Conservation (phyloP, 495 filamentous ascomycete genomes). For the Evansstolkia leycettana region DNA sequence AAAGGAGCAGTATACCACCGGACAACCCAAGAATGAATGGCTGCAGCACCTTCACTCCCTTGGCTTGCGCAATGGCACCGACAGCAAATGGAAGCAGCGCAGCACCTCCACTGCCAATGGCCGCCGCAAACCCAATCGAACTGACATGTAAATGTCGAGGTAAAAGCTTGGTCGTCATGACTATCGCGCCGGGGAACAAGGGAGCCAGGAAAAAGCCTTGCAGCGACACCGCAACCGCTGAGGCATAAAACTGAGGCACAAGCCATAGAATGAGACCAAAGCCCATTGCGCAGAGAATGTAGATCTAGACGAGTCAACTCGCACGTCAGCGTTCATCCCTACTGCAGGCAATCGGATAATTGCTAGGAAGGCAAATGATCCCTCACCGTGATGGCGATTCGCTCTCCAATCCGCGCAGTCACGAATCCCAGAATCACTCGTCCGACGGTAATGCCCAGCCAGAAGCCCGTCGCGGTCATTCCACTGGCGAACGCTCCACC, state of each 20-base stretch:
- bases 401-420: conserved; percentile 49
- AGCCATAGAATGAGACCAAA: conserved; percentile 53
- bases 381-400: conserved; percentile 40
- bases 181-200: conserved; percentile 61
- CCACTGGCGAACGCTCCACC: conserved; percentile 43
- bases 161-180: conserved; percentile 71
- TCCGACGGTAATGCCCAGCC: conserved; percentile 53
- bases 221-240: conserved; percentile 53
- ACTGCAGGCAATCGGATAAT: too few species aligned
- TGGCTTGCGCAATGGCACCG: conserved; percentile 69
- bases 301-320: conserved; percentile 28
- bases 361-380: too few species aligned
- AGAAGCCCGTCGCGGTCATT: conserved; percentile 55
- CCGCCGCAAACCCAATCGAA: conserved; percentile 72
- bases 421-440: conserved; percentile 50
- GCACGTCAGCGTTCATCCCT: too few species aligned
- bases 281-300: conserved; percentile 37
- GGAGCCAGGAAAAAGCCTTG: conserved; percentile 62
- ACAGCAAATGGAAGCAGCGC: conserved; percentile 76
- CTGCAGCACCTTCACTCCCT: conserved; percentile 67
- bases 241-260: conserved; percentile 60
- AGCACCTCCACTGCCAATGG: conserved; percentile 69
- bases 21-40: conserved; percentile 62
- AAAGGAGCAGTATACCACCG: conserved; percentile 42
- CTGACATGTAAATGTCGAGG: conserved; percentile 67